Percentiles rank a stretch among this genome's conserved stretches.
These are phyloP conservation scores for Neonectria hederae DNA, from an alignment of 2,329 filamentous ascomycete species.

Conservation along the genomic window DNA sequence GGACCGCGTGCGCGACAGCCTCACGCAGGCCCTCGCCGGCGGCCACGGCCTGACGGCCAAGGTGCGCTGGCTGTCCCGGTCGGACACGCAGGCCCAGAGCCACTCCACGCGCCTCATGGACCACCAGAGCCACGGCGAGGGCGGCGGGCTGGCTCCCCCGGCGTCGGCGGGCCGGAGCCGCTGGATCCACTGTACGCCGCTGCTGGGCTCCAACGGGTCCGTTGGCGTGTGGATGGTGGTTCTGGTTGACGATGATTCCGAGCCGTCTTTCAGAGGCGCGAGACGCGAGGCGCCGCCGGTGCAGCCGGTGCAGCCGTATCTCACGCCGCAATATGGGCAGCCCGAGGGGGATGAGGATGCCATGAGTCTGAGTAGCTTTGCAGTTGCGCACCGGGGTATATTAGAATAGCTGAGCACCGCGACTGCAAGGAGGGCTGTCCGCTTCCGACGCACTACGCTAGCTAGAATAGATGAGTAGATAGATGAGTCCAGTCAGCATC, in stretches of 20 bases:
- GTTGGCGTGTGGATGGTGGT: conserved; percentile 85
- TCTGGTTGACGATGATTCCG: conserved; percentile 71
- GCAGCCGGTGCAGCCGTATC: conserved; percentile 25
- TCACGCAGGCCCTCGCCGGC: conserved; percentile 68
- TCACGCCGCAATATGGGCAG: neutral
- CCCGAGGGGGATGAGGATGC: conserved; percentile 25
- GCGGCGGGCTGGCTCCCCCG: conserved; percentile 24
- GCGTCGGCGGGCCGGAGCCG: conserved; percentile 62
- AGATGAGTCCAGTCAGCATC: no score
- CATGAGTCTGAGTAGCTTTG: conserved; percentile 38
- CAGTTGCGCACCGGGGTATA: conserved; percentile 25
- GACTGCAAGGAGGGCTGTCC: no score
- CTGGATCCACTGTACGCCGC: conserved; percentile 82
- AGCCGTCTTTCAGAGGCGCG: conserved; percentile 11
- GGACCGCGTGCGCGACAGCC: conserved; percentile 56
- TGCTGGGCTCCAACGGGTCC: conserved; percentile 71
- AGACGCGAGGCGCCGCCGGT: conserved; percentile 32
- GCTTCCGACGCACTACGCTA: no score
- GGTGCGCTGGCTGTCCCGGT: conserved; percentile 69
- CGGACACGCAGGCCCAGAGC: conserved; percentile 23
- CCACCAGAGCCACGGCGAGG: conserved; percentile 49
- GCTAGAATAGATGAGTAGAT: no score
- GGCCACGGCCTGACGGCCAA: conserved; percentile 79
- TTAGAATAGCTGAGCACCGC: neutral
- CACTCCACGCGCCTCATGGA: conserved; percentile 19